Evolutionary conservation across 192 early-diverging fungal genomes (phyloP).

Genomic region (Gamsiella multidivaricata): DNA sequence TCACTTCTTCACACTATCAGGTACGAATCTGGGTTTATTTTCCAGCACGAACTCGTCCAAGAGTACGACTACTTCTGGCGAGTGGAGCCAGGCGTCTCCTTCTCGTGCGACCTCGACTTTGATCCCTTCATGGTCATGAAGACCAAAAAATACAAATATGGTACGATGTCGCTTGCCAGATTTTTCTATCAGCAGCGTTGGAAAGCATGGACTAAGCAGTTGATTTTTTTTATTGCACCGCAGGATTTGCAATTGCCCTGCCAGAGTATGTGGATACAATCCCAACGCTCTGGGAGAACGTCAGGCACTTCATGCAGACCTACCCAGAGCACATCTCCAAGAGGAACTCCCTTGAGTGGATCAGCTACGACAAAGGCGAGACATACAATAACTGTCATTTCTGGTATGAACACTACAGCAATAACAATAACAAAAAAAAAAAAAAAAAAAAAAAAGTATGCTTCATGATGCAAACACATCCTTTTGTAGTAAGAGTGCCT

Average conservation of each 20-base stretch:
- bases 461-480: no score
- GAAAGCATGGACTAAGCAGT: no score
- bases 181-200: no score
- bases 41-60: conserved; percentile 73
- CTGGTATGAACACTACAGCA: conserved; percentile 53
- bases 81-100: conserved; percentile 84
- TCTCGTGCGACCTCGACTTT: conserved; percentile 82
- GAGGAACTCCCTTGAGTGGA: conserved; percentile 67
- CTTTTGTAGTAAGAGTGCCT: background rate
- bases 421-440: no score
- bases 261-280: conserved; percentile 74
- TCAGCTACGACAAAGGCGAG: conserved; percentile 66
- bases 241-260: conserved; percentile 71
- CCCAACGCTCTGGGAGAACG: conserved; percentile 78
- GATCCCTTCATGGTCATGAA: conserved; percentile 86
- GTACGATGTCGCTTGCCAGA: conserved; percentile 39
- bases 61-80: conserved; percentile 88
- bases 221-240: background rate
- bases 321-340: conserved; percentile 63
- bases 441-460: no score
- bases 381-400: conserved; percentile 78
- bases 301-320: conserved; percentile 61
- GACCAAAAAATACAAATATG: conserved; percentile 78
- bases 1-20: conserved; percentile 13
- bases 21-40: conserved; percentile 83